A percentile compares a stretch with the other conserved stretches of the same genome.
phyloP scores from a whole-genome alignment of 306 rosid genomes.

The Casuarina cunninghamiana region DNA sequence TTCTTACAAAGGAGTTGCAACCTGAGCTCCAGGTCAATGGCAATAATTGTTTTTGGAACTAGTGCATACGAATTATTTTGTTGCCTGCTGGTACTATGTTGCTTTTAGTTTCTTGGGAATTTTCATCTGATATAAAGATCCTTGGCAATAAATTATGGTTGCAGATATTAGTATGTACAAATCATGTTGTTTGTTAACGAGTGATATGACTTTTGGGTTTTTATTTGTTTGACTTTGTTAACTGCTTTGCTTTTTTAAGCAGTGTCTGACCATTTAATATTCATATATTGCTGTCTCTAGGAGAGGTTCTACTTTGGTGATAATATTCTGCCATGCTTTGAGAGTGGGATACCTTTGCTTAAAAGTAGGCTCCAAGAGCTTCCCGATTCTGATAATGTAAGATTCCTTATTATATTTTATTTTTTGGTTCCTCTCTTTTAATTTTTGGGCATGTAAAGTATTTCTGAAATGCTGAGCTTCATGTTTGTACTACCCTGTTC shows the following conservation, averaged over 20 bases:
- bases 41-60: not conserved
- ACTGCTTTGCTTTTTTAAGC: not conserved
- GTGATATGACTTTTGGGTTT: not conserved
- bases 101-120: not conserved
- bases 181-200: not conserved
- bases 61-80: not conserved
- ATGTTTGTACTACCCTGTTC: not conserved
- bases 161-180: not conserved
- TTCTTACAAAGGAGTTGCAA: not conserved
- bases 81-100: not conserved
- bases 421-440: not conserved
- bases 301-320: slow-evolving; percentile 99
- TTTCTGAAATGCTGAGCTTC: not conserved
- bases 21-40: not conserved
- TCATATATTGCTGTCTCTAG: slow-evolving; percentile 41
- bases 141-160: not conserved
- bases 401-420: slow-evolving; percentile 15
- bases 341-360: slow-evolving; percentile 94
- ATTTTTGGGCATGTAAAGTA: not conserved
- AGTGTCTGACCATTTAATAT: slow-evolving; percentile 17
- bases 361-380: slow-evolving; percentile 82
- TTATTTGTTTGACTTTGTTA: not conserved
- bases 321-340: slow-evolving; percentile 93
- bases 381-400: slow-evolving; percentile 93
- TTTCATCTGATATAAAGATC: not conserved